These are phyloP conservation scores for Psilocybe cyanescens DNA, from an alignment of 768 basidiomycete species.

Conservation along the genomic window DNA sequence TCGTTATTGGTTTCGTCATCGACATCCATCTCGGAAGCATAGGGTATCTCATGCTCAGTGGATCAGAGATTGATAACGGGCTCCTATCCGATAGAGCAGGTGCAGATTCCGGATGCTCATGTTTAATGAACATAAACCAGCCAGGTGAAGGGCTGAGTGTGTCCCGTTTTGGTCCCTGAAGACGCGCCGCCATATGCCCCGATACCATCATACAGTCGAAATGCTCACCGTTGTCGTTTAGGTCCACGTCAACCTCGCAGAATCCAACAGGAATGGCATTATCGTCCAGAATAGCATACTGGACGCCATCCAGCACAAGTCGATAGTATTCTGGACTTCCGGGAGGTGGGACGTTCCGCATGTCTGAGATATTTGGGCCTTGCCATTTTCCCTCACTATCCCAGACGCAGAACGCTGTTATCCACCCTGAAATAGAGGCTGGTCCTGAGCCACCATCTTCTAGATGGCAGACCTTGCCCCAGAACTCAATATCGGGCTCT, in stretches of 20 bases:
- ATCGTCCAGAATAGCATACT: slow-evolving; percentile 10
- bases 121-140: slow-evolving; percentile 26
- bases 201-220: slow-evolving; percentile 25
- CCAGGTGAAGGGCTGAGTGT: slow-evolving; percentile 19
- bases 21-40: too few relatives aligned
- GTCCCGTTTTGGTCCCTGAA: slow-evolving; percentile 16
- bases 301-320: slow-evolving; percentile 12
- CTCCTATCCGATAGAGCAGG: too few relatives aligned
- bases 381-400: slow-evolving; percentile 17
- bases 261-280: slow-evolving; percentile 17
- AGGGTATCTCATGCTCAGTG: too few relatives aligned
- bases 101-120: background rate
- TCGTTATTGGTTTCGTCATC: too few relatives aligned
- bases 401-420: slow-evolving; percentile 26
- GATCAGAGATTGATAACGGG: too few relatives aligned
- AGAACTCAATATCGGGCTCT: slow-evolving; percentile 18
- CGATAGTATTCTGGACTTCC: background rate
- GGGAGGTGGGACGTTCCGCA: too few relatives aligned
- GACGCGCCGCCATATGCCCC: slow-evolving; percentile 21
- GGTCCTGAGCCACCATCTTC: slow-evolving; percentile 16
- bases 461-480: slow-evolving; percentile 16
- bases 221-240: slow-evolving; percentile 23
- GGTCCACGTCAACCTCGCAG: slow-evolving; percentile 25
- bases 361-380: slow-evolving; percentile 5
- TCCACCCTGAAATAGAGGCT: slow-evolving; percentile 18